Percentiles rank a stretch among this genome's conserved stretches.
Conservation (phyloP, 371 early-diverging fungal species). For the Phascolomyces articulosus region DNA sequence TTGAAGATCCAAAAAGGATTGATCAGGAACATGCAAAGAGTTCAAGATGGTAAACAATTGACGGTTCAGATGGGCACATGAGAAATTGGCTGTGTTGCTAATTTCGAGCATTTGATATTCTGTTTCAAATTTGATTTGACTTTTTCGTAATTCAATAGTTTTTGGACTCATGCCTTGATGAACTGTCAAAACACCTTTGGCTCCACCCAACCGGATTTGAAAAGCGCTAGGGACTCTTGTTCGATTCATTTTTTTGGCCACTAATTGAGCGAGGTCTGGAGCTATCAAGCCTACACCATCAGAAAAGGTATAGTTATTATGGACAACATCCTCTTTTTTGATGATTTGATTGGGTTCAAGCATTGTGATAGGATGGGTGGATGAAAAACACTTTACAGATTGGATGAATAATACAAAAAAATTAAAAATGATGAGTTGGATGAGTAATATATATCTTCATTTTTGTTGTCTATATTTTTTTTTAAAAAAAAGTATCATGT, state of each 20-base stretch:
- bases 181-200: conserved; percentile 66
- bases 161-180: conserved; percentile 26
- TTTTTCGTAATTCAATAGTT: conserved; percentile 52
- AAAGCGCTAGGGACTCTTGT: conserved; percentile 66
- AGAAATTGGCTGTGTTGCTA: conserved; percentile 38
- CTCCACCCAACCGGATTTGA: conserved; percentile 76
- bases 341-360: conserved; percentile 30
- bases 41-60: conserved; percentile 64
- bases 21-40: conserved; percentile 56
- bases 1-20: conserved; percentile 44
- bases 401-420: background rate
- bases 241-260: conserved; percentile 34
- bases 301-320: conserved; percentile 54
- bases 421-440: no score
- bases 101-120: conserved; percentile 54
- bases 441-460: no score
- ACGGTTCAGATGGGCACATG: conserved; percentile 62
- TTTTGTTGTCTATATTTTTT: no score
- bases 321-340: background rate
- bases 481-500: background rate
- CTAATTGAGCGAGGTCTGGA: conserved; percentile 40
- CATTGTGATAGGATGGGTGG: conserved; percentile 46
- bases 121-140: conserved; percentile 67
- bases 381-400: conserved; percentile 52
- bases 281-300: conserved; percentile 79